Evolutionary conservation across 257 asterid species (phyloP).

Genomic region (Solanum appendiculatum): DNA sequence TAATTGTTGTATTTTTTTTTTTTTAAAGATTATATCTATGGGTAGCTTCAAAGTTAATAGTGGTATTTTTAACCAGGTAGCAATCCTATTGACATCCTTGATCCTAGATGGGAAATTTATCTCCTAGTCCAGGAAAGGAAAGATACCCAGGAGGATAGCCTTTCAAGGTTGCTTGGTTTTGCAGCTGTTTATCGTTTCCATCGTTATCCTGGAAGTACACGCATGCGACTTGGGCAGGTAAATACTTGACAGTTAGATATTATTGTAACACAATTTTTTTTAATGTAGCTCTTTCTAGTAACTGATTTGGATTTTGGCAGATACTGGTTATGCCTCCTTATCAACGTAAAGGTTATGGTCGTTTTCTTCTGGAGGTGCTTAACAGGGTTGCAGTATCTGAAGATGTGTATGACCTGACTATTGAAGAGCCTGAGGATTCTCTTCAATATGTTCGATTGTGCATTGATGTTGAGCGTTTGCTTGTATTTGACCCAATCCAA

Average conservation of each 20-base stretch:
- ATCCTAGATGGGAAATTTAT: constrained; percentile 91
- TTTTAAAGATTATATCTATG: background rate
- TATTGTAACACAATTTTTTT: background rate
- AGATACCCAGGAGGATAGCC: constrained; percentile 19
- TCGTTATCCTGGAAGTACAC: constrained; percentile 52
- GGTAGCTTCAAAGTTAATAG: background rate
- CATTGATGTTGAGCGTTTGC: constrained; percentile 71
- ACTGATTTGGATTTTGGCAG: constrained; percentile 33
- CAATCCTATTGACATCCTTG: constrained; percentile 91
- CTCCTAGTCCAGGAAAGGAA: constrained; percentile 33
- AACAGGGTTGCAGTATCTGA: constrained; percentile 54
- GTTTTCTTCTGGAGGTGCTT: constrained; percentile 54
- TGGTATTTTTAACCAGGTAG: constrained; percentile 53
- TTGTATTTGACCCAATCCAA: constrained; percentile 46
- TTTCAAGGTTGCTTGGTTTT: constrained; percentile 53
- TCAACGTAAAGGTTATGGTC: constrained; percentile 82
- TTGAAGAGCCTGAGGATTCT: constrained; percentile 90
- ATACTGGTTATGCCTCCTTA: constrained; percentile 70
- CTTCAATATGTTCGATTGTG: constrained; percentile 78
- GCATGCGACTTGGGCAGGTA: constrained; percentile 98
- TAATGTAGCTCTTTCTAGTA: background rate
- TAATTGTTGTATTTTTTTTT: constrained; percentile 6
- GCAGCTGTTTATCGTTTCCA: constrained; percentile 82
- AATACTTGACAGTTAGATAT: background rate
- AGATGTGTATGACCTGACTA: constrained; percentile 68